Evolutionary conservation across 2,329 filamentous ascomycete genomes (phyloP), one percentile per base, ranked within the genome.

Genomic region (Arthrinium phaeospermum): DNA sequence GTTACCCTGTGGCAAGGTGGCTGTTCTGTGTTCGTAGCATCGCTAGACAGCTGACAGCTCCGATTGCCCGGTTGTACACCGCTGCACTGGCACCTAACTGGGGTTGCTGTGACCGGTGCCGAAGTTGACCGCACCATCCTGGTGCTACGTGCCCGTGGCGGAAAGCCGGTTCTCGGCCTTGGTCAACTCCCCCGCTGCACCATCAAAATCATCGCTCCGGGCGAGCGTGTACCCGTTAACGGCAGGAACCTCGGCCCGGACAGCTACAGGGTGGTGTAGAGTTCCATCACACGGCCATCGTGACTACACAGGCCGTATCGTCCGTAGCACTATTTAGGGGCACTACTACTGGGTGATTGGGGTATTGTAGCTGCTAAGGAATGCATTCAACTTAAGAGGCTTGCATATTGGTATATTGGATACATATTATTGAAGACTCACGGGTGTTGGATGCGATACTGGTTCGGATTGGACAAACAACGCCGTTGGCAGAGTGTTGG

Each of bases 101-200:
- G 79, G 82, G 76, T 88, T 79, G 22, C 84, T 79, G 76, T 88
- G 86, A 71, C 82, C 81, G 6, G 86, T 88, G 68, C 86, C 86
- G 86, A 86, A 88, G 73, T 84, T 80, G 10, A 78, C 70, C 0
- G 85, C 78, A 0, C 86, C 86, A 22, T 83, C 83, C 2, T 84
- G 80, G 73, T 88, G 88, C 16, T 76, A 74, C 0, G 84, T 87
- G 69, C 86, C 86, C n/a, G 79, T 76, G 74, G 85, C 81, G 68
- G 83, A 73, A 37, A 80, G 79, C 85, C 86, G 87, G 75, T 84
- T 86, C 19, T 79, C 76, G 41, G 78, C 61, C 53, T 81, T 81
- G 3, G 83, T 82, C 7, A 81, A 79, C 8, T 79, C 74, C 41
- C 78, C 79, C 68, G 74, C 69, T 47, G 74, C 53, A 45, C 80